Evolutionary conservation across 257 asterid genomes (phyloP), one percentile per base, ranked within the genome.

Genomic region (Plantago elongata): DNA sequence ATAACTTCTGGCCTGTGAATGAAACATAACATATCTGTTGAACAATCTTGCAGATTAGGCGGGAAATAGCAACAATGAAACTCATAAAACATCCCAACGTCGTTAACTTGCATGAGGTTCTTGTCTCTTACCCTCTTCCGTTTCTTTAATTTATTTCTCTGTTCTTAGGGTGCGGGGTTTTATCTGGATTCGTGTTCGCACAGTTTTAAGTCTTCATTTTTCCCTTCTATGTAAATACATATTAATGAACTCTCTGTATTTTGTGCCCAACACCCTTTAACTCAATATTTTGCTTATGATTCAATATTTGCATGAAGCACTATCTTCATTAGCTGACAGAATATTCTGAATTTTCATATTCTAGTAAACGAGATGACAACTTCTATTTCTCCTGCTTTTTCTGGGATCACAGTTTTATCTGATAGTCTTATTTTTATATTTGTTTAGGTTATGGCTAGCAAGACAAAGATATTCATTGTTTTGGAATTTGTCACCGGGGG

Each of bases 41-140:
- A 60, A 34, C 60, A 27, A 64, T 52, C 64, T 62, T 67, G 73
- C 95, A 90, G 98, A 85, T 90, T 71, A 85, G 74, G 76, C 81
- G 94, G 63, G 98, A 90, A 79, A 83, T 90, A 61, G 94, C 95
- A 7, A 90, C 98, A 3, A 85, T 90, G 96, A 90, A 90, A 70
- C 63, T 90, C 69, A 82, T 90, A 29, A 87, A 84, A 47, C 97
- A 90, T 74, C 97, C 97, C 51, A 71, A 84, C 66, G 97, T 87
- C 17, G 89, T 90, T 70, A 83, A 68, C 62, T 69, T 90, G 51
- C 69, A 76, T 16, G 98, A 90, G 98, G 97, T 90, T 30, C 15
- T 37, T 49, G 52, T 57, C 72, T 66, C 60, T 50, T 63, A 13
- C 62, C 37, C 52, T 45, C 57, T 34, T 38, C 13, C 13, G 60